These are phyloP conservation scores for Fusarium goolgardi DNA, from an alignment of 2,329 filamentous ascomycete species.

Conservation along the genomic window DNA sequence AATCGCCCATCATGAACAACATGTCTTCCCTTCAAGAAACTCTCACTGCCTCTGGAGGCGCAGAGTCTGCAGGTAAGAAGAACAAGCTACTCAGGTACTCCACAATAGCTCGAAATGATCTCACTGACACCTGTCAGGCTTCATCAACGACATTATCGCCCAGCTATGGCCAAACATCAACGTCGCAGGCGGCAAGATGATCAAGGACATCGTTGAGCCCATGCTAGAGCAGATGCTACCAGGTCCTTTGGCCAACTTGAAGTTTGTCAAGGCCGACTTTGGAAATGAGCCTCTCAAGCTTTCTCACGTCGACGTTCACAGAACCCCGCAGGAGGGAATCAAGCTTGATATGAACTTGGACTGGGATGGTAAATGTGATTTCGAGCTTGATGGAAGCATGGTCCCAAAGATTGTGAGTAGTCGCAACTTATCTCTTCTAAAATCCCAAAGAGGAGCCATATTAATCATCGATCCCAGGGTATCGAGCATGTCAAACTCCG, in stretches of 20 bases:
- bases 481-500: conserved; percentile 44
- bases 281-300: conserved; percentile 37
- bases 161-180: conserved; percentile 47
- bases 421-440: neutral
- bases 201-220: conserved; percentile 44
- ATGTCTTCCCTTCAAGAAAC: conserved; percentile 42
- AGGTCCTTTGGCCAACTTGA: conserved; percentile 38
- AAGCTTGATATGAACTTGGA: conserved; percentile 46
- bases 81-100: neutral
- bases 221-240: conserved; percentile 44
- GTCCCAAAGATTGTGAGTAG: conserved; percentile 43
- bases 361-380: conserved; percentile 43
- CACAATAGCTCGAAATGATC: neutral
- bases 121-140: conserved; percentile 37
- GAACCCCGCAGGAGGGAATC: conserved; percentile 39
- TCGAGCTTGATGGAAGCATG: conserved; percentile 44
- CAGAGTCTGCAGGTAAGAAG: conserved; percentile 42
- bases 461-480: conserved; percentile 19
- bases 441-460: rapidly evolving
- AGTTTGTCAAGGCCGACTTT: conserved; percentile 43
- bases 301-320: conserved; percentile 44
- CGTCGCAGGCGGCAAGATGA: conserved; percentile 41
- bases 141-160: conserved; percentile 45
- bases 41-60: conserved; percentile 44
- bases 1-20: conserved; percentile 32